Evolutionary conservation across 2,329 filamentous ascomycete species (phyloP).

Genomic region (Xylariaceae sp.): DNA sequence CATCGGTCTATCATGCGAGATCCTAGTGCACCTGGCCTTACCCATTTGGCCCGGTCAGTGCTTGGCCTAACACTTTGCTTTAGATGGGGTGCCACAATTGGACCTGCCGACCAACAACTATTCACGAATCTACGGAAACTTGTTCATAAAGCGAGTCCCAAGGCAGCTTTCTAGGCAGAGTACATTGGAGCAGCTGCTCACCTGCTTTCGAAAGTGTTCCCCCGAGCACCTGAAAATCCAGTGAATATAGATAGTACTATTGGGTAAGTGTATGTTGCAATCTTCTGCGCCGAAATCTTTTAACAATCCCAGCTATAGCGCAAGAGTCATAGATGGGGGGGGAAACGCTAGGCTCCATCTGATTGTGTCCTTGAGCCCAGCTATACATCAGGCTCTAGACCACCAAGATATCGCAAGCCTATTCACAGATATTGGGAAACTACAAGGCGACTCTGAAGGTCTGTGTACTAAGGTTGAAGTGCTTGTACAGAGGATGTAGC

Average conservation of each 20-base stretch:
- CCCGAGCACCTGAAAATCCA: conserved; percentile 47
- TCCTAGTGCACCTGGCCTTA: conserved; percentile 73
- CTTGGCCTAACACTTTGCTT: conserved; percentile 75
- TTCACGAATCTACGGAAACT: conserved; percentile 51
- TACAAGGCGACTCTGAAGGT: conserved; percentile 24
- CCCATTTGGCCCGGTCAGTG: conserved; percentile 72
- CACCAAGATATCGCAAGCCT: conserved; percentile 29
- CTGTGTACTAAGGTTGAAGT: conserved; percentile 36
- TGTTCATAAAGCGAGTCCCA: conserved; percentile 44
- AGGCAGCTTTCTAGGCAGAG: conserved; percentile 58
- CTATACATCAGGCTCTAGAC: conserved; percentile 28
- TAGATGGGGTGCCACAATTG: conserved; percentile 71
- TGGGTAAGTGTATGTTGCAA: conserved; percentile 46
- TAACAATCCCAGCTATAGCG: conserved; percentile 34
- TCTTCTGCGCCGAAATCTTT: conserved; percentile 1
- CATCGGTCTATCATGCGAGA: conserved; percentile 73
- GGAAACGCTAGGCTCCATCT: conserved; percentile 41
- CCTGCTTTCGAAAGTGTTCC: conserved; percentile 50
- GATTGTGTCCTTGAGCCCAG: conserved; percentile 30
- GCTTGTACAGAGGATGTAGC: conserved; percentile 19
- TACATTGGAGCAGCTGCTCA: conserved; percentile 58
- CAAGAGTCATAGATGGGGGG: conserved; percentile 28
- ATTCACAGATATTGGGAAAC: conserved; percentile 38
- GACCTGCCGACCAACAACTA: conserved; percentile 53
- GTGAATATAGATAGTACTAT: conserved; percentile 45